phyloP scores from a whole-genome alignment of 2,329 filamentous ascomycete genomes.

The Penicillium sp. region DNA sequence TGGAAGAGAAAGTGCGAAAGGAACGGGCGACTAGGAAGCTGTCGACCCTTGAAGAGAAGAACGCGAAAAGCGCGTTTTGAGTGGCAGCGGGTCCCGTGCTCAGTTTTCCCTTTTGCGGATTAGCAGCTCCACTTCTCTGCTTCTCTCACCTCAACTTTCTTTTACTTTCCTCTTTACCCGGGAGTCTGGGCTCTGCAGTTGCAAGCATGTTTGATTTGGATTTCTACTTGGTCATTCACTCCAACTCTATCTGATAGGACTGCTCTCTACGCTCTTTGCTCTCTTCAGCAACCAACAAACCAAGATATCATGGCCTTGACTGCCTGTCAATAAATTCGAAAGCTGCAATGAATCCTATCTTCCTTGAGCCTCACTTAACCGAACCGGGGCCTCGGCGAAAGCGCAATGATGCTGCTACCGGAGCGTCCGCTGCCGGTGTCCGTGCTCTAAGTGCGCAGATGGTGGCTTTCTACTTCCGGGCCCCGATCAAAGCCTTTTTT shows the following conservation, averaged over 20 bases:
- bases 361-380: constrained; percentile 15
- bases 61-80: constrained; percentile 28
- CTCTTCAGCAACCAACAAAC: background rate
- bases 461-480: constrained; percentile 85
- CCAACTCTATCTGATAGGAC: background rate
- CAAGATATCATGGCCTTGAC: constrained; percentile 1
- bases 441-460: constrained; percentile 77
- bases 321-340: constrained; percentile 1
- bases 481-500: constrained; percentile 89
- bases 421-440: constrained; percentile 78
- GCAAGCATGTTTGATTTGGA: background rate
- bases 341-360: constrained; percentile 14
- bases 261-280: background rate
- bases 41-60: constrained; percentile 3
- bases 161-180: background rate
- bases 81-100: constrained; percentile 14
- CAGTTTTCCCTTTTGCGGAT: constrained; percentile 20
- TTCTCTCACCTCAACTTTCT: background rate
- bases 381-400: constrained; percentile 34
- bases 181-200: background rate
- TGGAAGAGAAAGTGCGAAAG: constrained; percentile 2
- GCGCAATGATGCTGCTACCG: constrained; percentile 59
- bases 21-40: background rate
- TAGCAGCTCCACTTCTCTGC: constrained; percentile 8
- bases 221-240: background rate